Conservation (phyloP, 2,329 filamentous ascomycete species). For the Botrytis cinerea region DNA sequence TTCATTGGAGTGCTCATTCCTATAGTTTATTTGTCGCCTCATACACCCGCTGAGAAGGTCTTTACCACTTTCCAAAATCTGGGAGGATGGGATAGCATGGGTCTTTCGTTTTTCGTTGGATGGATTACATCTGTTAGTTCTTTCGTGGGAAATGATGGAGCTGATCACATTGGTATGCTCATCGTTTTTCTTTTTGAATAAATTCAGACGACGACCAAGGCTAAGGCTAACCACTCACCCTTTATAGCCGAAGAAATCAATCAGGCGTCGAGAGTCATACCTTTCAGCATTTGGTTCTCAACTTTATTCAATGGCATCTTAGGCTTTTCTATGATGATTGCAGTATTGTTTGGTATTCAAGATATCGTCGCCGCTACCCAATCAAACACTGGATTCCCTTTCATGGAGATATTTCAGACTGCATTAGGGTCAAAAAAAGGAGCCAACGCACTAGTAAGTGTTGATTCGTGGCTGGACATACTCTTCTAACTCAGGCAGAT, state of each 20-base stretch:
- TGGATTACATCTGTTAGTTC: not conserved
- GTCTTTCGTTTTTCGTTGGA: conserved; percentile 23
- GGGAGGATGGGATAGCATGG: conserved; percentile 22
- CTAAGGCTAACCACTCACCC: not conserved
- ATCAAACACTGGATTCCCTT: conserved; percentile 18
- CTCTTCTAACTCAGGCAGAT: not conserved
- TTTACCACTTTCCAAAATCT: conserved; percentile 23
- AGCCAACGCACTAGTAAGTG: conserved; percentile 16
- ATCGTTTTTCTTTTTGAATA: not conserved
- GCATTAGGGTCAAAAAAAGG: conserved; percentile 6
- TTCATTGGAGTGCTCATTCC: conserved; percentile 24
- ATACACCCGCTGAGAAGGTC: conserved; percentile 25
- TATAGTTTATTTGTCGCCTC: conserved; percentile 24
- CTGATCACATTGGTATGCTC: conserved; percentile 13
- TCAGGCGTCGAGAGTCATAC: conserved; percentile 21
- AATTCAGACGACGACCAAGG: not conserved
- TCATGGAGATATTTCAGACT: conserved; percentile 17
- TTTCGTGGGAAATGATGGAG: conserved; percentile 16
- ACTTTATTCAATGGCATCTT: conserved; percentile 22
- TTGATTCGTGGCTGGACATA: too few species aligned
- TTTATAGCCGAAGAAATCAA: conserved; percentile 26
- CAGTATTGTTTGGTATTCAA: conserved; percentile 22
- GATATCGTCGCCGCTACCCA: not conserved
- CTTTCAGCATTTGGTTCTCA: conserved; percentile 22
- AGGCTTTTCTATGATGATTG: conserved; percentile 26